Evolutionary conservation across 768 basidiomycete genomes (phyloP).

Genomic region (Amanita rimosa): DNA sequence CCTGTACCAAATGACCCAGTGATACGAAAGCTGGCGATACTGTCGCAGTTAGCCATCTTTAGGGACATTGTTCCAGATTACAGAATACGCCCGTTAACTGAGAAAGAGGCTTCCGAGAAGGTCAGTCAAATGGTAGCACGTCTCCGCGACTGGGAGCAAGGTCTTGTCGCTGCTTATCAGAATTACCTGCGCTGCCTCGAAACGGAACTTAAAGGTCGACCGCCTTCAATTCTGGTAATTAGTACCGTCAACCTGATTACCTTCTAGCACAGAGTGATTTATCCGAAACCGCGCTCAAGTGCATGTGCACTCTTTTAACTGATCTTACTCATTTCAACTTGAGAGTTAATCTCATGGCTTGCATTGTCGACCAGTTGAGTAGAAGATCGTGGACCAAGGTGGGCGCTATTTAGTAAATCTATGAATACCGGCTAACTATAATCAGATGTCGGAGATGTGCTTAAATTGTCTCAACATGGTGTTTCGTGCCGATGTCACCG

Average conservation of each 20-base stretch:
- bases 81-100: slow-evolving; percentile 85
- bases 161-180: slow-evolving; percentile 82
- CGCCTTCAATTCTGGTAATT: too few species aligned
- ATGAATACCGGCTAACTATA: slow-evolving; percentile 8
- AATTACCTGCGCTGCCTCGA: slow-evolving; percentile 80
- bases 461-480: slow-evolving; percentile 71
- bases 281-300: slow-evolving; percentile 60
- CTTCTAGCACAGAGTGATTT: slow-evolving; percentile 52
- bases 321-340: slow-evolving; percentile 97
- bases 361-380: slow-evolving; percentile 73
- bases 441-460: slow-evolving; percentile 78
- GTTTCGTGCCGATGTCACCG: slow-evolving; percentile 75
- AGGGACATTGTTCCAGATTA: slow-evolving; percentile 96
- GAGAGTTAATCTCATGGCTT: slow-evolving; percentile 82
- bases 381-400: slow-evolving; percentile 86
- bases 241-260: too few species aligned
- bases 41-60: slow-evolving; percentile 90
- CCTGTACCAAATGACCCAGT: slow-evolving; percentile 69
- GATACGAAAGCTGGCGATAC: slow-evolving; percentile 79
- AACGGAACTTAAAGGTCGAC: slow-evolving; percentile 76
- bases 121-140: slow-evolving; percentile 87
- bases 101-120: slow-evolving; percentile 85
- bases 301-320: slow-evolving; percentile 77
- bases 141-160: slow-evolving; percentile 93
- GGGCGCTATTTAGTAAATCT: slow-evolving; percentile 16